Evolutionary conservation across 2,329 filamentous ascomycete species (phyloP), one percentile per base, ranked within the genome.

Genomic region (Xylariaceae sp.): DNA sequence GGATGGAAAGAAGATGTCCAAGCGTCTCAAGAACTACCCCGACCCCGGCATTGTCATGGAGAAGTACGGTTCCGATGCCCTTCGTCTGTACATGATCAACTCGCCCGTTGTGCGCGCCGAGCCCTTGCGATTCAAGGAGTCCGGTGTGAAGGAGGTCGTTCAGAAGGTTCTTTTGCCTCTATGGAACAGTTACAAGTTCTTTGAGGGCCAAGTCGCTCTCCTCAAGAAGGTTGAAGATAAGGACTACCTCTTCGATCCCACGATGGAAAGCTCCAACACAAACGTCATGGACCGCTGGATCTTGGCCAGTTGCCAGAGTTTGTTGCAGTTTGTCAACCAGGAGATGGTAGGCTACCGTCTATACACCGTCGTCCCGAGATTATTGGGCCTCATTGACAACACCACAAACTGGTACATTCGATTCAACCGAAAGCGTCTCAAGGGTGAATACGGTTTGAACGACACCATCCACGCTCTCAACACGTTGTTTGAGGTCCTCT

Each of bases 341-440:
- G 93, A 97, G 76, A 97, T 97, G 93, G 81, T 53, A 80, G 87
- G 78, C 5, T 91, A 91, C 72, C 87, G 89, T 47, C 76, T 92
- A 42, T 97, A 97, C 75, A 97, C 92, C 1, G 93, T 97, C 50
- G 92, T 96, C 50, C 92, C 92, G 6, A 83, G 89, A 64, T 77
- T 97, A 61, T 82, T 96, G 15, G 83, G 82, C 59, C 82, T 96
- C 69, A 95, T 97, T 65, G 93, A 97, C 70, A 92, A 95, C 75
- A 92, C 90, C 3, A 97, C 92, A n/a, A 97, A 97, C 76, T 97
- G 92, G 92, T 97, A 97, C 76, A 97, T 97, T 73, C 85, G 92
- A 62, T 95, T 96, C 79, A 97, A 97, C 79, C 84, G 92, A 57
- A 89, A 85, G 70, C 82, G 88, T 50, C 75, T 90, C 57, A 90